Conservation (phyloP, 1,139 yeast species). For the Geotrichum carabidarum region DNA sequence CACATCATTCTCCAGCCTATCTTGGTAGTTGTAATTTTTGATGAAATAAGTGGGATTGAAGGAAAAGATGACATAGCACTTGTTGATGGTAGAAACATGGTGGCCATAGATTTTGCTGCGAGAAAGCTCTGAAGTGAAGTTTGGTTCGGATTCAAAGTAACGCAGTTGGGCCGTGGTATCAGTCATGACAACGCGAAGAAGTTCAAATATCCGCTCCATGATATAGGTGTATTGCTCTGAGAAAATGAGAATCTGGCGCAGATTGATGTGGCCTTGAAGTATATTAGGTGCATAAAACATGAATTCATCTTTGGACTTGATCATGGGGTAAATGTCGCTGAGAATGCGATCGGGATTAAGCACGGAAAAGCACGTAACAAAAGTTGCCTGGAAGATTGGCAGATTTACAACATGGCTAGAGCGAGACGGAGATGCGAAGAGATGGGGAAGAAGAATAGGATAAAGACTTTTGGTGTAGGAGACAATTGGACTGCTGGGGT, state of each 20-base stretch:
- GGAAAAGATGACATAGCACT: conserved; percentile 23
- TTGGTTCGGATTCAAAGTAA: conserved; percentile 20
- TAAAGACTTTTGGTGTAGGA: conserved; percentile 18
- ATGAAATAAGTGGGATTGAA: conserved; percentile 25
- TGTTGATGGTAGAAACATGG: conserved; percentile 17
- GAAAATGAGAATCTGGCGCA: conserved; percentile 17
- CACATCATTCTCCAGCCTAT: conserved; percentile 11
- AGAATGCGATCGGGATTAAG: conserved; percentile 15
- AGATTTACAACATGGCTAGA: conserved; percentile 8
- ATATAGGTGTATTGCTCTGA: conserved; percentile 11
- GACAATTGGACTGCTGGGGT: conserved; percentile 16
- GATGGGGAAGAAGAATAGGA: conserved; percentile 11
- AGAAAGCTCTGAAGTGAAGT: conserved; percentile 14
- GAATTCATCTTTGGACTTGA: conserved; percentile 16
- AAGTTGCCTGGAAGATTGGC: conserved; percentile 17
- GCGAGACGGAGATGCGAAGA: conserved; percentile 17
- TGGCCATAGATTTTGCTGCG: conserved; percentile 13
- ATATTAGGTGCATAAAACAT: conserved; percentile 20
- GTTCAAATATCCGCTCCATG: conserved; percentile 1
- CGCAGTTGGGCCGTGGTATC: conserved; percentile 19
- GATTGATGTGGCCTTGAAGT: conserved; percentile 19
- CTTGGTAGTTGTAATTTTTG: conserved; percentile 23
- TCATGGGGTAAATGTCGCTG: conserved; percentile 15
- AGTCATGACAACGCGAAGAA: conserved; percentile 3
- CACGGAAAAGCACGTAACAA: conserved; percentile 18